Base-by-base conservation (phyloP, 2,329 filamentous ascomycete species). In the Hypoxylon sp. region DNA sequence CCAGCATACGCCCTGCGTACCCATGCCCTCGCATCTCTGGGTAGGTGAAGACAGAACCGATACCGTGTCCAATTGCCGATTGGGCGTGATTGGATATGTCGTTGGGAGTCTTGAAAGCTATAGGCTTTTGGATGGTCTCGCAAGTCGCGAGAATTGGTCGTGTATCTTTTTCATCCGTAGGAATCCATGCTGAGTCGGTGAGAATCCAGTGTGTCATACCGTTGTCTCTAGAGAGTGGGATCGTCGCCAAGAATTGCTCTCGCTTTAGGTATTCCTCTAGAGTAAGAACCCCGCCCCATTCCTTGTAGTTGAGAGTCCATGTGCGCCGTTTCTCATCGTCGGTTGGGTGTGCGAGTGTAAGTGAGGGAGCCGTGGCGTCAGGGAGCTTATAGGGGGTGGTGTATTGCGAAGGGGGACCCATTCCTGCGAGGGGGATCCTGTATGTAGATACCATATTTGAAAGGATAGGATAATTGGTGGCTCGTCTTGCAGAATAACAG, bases 1-100 rank as follows among this genome's bases (percentile, higher is more conserved):
- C 69, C 69, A 92, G 81, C 86, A 94, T 92, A 46, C 87, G 79
- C 48, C 80, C 81, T 0, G 90, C 91, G 71, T 96, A 96, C 13
- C 90, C 88, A 59, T 79, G 80, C 3, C 88, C 86, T 49, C 90
- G 75, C 68, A 83, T 83, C 62, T 83, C 76, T 0, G 82, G 79
- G 29, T 84, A 80, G 3, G 86, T 91, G 68, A 87, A 94, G n/a
- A 95, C 91, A 53, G 87, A 90, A 9, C 86, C 89, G 48, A 95
- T 81, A 4, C 88, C 91, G 71, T 96, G 87, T 11, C 83, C 82
- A 7, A 84, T 73, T 2, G 79, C 82, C 34, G 90, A 83, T 46
- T 75, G 68, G 11, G 79, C 70, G n/a, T n/a, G n/a, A n/a, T n/a
- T n/a, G 32, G 66, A 61, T 9, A 57, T 43, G 15, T 51, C 37